Conservation (phyloP, 805 yeast genomes). For the Starmerella floricola region DNA sequence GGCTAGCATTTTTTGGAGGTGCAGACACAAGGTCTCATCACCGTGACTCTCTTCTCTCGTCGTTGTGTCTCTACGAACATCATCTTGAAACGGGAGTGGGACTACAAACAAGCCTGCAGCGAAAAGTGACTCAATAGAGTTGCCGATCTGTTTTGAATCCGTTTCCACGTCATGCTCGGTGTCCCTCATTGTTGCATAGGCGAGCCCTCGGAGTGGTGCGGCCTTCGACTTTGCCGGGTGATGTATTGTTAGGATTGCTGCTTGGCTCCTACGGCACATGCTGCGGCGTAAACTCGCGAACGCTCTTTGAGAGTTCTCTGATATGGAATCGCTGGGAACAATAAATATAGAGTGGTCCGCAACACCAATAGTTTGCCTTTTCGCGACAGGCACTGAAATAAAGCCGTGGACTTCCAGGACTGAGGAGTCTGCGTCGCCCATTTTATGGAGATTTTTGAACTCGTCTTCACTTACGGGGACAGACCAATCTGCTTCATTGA, state of each 20-base stretch:
- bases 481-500: slow-evolving; percentile 6
- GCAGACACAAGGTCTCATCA: slow-evolving; percentile 11
- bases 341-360: slow-evolving; percentile 48
- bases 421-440: slow-evolving; percentile 30
- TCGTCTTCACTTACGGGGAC: slow-evolving; percentile 3
- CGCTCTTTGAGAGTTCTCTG: slow-evolving; percentile 51
- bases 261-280: slow-evolving; percentile 39
- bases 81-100: slow-evolving; percentile 62
- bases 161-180: too few relatives aligned
- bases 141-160: too few relatives aligned
- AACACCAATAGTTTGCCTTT: slow-evolving; percentile 28
- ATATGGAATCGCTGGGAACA: slow-evolving; percentile 51
- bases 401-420: slow-evolving; percentile 27
- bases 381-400: slow-evolving; percentile 36
- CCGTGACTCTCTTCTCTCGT: too few relatives aligned
- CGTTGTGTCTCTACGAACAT: slow-evolving; percentile 53
- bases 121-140: too few relatives aligned
- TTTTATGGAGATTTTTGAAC: slow-evolving; percentile 24
- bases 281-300: slow-evolving; percentile 56
- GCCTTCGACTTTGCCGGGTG: slow-evolving; percentile 16
- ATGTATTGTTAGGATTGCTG: slow-evolving; percentile 39
- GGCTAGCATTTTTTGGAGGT: slow-evolving; percentile 20
- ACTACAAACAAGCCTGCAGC: slow-evolving; percentile 69
- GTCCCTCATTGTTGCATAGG: slow-evolving; percentile 8
- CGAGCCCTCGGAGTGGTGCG: slow-evolving; percentile 30